A percentile compares a stretch with the other conserved stretches of the same genome.
Conservation (phyloP, 441 rosid species). For the Pelargonium fulgidum region DNA sequence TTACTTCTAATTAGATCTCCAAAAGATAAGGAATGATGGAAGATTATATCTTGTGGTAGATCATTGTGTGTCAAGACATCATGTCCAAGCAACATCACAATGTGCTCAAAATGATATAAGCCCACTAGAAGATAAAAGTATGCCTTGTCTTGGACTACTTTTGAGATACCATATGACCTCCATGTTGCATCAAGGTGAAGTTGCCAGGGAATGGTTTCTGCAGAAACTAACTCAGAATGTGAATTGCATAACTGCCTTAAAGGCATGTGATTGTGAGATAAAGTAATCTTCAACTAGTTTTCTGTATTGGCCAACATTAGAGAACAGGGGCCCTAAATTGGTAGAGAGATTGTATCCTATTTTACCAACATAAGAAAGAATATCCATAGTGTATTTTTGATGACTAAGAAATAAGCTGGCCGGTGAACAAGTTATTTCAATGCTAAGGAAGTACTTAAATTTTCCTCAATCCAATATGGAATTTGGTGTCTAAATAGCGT, state of each 20-base stretch:
- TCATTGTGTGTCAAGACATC: not conserved
- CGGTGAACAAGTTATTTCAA: not conserved
- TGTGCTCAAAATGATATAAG: not conserved
- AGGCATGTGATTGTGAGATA: not conserved
- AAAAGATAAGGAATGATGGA: not conserved
- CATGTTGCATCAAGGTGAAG: not conserved
- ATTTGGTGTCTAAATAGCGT: no score
- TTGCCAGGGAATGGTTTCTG: not conserved
- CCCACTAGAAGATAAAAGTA: not conserved
- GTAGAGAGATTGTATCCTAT: not conserved
- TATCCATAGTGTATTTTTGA: not conserved
- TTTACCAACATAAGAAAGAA: not conserved
- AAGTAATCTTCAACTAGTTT: not conserved
- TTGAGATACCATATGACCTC: not conserved
- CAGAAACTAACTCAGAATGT: not conserved
- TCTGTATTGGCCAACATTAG: no score
- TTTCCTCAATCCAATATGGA: not conserved
- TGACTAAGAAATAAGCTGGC: not conserved
- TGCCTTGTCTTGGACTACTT: not conserved
- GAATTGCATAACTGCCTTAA: not conserved
- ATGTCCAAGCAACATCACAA: slow-evolving; percentile 2
- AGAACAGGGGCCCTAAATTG: not conserved
- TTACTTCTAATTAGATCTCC: slow-evolving; percentile 10
- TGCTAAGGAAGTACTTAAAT: not conserved
- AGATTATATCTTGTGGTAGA: not conserved